Evolutionary conservation across 176 grass and related monocot species (phyloP), one percentile per base, ranked within the genome.

Genomic region (Carex myosuroides): DNA sequence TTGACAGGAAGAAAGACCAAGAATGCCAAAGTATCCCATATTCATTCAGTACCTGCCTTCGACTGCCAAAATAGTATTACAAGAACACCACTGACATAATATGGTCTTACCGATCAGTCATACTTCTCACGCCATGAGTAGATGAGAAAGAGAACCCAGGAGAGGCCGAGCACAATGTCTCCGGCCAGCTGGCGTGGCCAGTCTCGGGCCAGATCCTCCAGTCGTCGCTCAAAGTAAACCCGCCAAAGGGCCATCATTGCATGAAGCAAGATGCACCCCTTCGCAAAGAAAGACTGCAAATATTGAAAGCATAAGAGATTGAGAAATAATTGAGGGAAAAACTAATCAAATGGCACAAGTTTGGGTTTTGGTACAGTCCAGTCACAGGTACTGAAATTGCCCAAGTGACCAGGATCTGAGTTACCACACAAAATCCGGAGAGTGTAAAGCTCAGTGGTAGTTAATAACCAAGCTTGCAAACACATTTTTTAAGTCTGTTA

Each of bases 101-200:
- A 56, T 30, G 26, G 8, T 62, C 56, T 50, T 29, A 73, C 13
- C 3, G 39, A 21, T 91, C 68, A 91, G 61, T 91, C 89, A 50
- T 91, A 91, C 60, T 83, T 88, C 77, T 91, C 89, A 67, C 89
- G 83, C 89, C 89, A 91, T 22, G 89, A 91, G 67, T 91, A 85
- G 32, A 85, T 8, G 39, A 91, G 89, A 81, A 91, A 91, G 83
- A 91, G 83, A 17, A 91, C 66, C 89, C 89, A 91, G 9, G 89
- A 91, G 65, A 91, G 85, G 50, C 85, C 72, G 18, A 91, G 86
- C 29, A 91, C 67, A 37, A 91, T 18, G 46, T 91, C 89, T 17
- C 89, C 89, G 4, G 81, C 89, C 21, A 91, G 82, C 86, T 91
- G 86, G 42, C 89, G 89, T 0, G 89, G 89, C 86, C 81, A 85